Conservation (phyloP, 2,329 filamentous ascomycete genomes). For the Fusarium equiseti region DNA sequence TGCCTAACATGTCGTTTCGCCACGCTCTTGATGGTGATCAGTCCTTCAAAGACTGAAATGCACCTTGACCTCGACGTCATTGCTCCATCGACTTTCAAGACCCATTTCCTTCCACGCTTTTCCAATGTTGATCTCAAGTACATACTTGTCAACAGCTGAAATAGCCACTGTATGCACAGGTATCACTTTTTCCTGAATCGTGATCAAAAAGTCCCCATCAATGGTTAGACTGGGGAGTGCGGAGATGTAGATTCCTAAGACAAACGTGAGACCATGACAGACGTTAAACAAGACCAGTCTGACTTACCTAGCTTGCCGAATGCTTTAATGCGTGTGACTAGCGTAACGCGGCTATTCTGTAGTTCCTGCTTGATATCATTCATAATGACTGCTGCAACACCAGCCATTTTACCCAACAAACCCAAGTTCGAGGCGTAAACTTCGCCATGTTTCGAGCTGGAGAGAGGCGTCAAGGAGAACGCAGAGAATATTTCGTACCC, state of each 20-base stretch:
- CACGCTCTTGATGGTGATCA: background rate
- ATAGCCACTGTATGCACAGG: constrained; percentile 74
- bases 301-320: constrained; percentile 77
- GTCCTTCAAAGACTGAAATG: constrained; percentile 58
- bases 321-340: constrained; percentile 81
- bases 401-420: constrained; percentile 89
- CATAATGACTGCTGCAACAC: constrained; percentile 78
- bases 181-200: constrained; percentile 78
- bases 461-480: constrained; percentile 73
- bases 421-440: constrained; percentile 78
- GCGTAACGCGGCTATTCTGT: constrained; percentile 68
- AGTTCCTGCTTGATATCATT: constrained; percentile 66
- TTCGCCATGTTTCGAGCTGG: constrained; percentile 49
- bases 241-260: constrained; percentile 78
- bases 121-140: constrained; percentile 83
- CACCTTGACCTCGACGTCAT: constrained; percentile 79
- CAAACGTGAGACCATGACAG: background rate
- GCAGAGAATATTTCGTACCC: constrained; percentile 87
- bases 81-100: constrained; percentile 79
- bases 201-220: constrained; percentile 76
- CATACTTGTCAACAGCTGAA: constrained; percentile 62
- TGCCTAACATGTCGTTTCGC: background rate
- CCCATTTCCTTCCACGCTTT: constrained; percentile 82
- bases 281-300: background rate
- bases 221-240: constrained; percentile 71